phyloP scores from a whole-genome alignment of 23 red algal genomes.

The Gracilaria caudata region DNA sequence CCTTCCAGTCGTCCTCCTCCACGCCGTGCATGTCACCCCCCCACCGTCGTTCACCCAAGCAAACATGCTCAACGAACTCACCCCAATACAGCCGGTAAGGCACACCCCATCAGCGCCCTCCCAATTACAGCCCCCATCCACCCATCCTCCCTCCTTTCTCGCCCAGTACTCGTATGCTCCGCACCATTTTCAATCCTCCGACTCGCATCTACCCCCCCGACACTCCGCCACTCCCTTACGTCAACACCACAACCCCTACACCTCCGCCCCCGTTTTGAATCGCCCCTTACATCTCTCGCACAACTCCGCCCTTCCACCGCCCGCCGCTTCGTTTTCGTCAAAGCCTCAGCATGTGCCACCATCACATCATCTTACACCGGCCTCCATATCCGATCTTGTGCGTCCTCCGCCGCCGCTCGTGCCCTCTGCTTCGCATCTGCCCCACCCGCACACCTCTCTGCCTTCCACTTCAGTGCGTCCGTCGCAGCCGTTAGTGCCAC shows the following conservation, averaged over 20 bases:
- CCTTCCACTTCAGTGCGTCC: background rate
- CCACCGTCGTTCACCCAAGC: background rate
- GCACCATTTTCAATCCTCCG: conserved; percentile 28
- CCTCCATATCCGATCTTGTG: background rate
- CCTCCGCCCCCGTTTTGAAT: conserved; percentile 3
- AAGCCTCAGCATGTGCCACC: conserved; percentile 2
- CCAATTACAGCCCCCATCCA: conserved; percentile 11
- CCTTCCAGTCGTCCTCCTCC: background rate
- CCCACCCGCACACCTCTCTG: background rate
- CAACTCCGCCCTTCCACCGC: conserved; percentile 7
- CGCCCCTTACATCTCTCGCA: background rate
- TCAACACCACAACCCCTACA: conserved; percentile 1
- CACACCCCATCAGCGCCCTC: background rate
- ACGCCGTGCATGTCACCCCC: conserved; percentile 12
- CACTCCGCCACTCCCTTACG: background rate
- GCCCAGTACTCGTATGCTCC: conserved; percentile 29
- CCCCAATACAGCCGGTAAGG: conserved; percentile 17
- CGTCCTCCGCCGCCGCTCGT: background rate
- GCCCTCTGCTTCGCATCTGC: background rate
- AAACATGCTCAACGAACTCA: conserved; percentile 38
- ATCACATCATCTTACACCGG: background rate
- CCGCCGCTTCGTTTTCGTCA: background rate
- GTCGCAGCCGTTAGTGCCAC: background rate
- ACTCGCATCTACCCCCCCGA: background rate
- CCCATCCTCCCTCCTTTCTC: conserved; percentile 25